phyloP scores from a whole-genome alignment of 192 early-diverging fungal species.

The Entomortierella beljakovae region DNA sequence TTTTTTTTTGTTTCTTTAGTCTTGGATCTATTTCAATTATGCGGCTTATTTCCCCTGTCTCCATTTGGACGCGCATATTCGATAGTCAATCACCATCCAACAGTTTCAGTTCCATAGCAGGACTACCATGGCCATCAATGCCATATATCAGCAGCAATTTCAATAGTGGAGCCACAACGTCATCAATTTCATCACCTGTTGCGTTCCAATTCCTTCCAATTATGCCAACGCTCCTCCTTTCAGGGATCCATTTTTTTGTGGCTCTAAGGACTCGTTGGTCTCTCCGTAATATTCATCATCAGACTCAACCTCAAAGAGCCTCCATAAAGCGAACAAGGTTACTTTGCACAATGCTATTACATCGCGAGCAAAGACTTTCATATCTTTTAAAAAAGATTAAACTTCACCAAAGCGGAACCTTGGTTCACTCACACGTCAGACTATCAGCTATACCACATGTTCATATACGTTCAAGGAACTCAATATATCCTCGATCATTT shows the following conservation, averaged over 20 bases:
- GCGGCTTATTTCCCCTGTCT: too few relatives aligned
- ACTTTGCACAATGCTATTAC: neutral
- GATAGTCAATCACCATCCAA: neutral
- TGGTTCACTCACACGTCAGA: neutral
- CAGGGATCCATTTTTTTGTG: conserved; percentile 9
- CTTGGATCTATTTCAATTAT: neutral
- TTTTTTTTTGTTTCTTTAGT: neutral
- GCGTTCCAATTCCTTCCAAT: neutral
- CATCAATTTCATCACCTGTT: neutral
- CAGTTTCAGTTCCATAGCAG: too few relatives aligned
- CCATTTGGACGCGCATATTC: neutral
- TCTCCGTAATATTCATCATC: neutral
- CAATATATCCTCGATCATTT: neutral
- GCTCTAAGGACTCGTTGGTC: conserved; percentile 14
- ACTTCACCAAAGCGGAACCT: neutral
- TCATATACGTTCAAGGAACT: too few relatives aligned
- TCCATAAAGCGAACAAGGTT: neutral
- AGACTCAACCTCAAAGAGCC: neutral
- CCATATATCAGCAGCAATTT: conserved; percentile 5
- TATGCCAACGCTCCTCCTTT: conserved; percentile 5
- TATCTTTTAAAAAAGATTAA: conserved; percentile 10
- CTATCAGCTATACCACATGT: neutral
- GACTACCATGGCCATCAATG: too few relatives aligned
- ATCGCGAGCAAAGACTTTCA: conserved; percentile 1
- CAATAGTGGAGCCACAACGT: neutral